These are phyloP conservation scores for Obba rivulosa DNA, from an alignment of 768 basidiomycete species.

Conservation along the genomic window DNA sequence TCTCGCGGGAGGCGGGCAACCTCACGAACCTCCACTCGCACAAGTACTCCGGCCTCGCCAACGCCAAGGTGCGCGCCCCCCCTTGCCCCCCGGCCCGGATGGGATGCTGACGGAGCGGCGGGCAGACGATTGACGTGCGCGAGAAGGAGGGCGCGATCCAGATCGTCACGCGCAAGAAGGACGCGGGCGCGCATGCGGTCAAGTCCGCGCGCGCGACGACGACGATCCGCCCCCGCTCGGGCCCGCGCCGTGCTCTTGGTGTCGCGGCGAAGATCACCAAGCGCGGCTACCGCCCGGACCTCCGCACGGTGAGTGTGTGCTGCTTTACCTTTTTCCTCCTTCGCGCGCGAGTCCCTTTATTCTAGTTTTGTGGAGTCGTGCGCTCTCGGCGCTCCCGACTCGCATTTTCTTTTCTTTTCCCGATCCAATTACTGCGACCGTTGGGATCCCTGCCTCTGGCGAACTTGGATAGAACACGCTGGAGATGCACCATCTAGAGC, in stretches of 20 bases:
- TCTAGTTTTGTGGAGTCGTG: no score
- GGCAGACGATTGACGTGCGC: slow-evolving; percentile 60
- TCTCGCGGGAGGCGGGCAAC: slow-evolving; percentile 87
- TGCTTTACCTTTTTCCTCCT: slow-evolving; percentile 7
- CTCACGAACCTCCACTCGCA: slow-evolving; percentile 84
- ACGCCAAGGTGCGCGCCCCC: slow-evolving; percentile 57
- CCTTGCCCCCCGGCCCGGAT: no score
- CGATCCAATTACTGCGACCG: no score
- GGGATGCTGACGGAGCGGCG: neutral
- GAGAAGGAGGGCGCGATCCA: slow-evolving; percentile 52
- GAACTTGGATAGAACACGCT: neutral
- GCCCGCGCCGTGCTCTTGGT: slow-evolving; percentile 65
- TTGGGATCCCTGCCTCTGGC: neutral
- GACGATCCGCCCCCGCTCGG: slow-evolving; percentile 62
- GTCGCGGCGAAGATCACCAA: slow-evolving; percentile 53
- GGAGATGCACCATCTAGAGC: slow-evolving; percentile 82
- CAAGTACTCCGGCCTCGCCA: slow-evolving; percentile 88
- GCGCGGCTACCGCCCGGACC: slow-evolving; percentile 73
- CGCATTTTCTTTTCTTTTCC: slow-evolving; percentile 1
- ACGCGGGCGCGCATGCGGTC: slow-evolving; percentile 49
- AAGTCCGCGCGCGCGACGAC: slow-evolving; percentile 41
- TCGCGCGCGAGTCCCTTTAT: no score
- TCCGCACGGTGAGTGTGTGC: slow-evolving; percentile 58
- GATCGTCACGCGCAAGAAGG: slow-evolving; percentile 61
- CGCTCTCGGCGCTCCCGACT: neutral